Evolutionary conservation across 257 asterid species (phyloP).

Genomic region (Nicotiana undulata): DNA sequence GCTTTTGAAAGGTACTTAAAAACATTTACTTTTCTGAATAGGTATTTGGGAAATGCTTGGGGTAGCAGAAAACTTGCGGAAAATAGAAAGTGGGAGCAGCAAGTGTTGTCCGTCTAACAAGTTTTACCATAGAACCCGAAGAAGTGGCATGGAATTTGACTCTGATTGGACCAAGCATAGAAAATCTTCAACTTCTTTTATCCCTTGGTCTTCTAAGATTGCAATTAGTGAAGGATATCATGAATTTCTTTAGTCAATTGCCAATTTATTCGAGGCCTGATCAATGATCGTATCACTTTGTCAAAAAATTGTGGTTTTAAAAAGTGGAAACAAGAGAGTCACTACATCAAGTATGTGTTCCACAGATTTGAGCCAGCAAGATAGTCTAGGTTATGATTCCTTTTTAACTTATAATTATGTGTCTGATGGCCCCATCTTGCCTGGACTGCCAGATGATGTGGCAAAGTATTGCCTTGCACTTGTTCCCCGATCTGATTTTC

Average conservation of each 20-base stretch:
- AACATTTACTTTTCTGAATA: slow-evolving; percentile 9
- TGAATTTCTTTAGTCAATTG: slow-evolving; percentile 42
- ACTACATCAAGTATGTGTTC: slow-evolving; percentile 39
- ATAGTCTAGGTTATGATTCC: slow-evolving; percentile 14
- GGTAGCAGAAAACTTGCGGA: slow-evolving; percentile 20
- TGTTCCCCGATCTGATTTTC: slow-evolving; percentile 59
- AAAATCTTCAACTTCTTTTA: slow-evolving; percentile 39
- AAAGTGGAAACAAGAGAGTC: slow-evolving; percentile 29
- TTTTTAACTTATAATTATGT: slow-evolving; percentile 17
- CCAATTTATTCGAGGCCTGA: not conserved
- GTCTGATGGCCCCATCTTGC: slow-evolving; percentile 46
- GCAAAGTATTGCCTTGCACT: slow-evolving; percentile 75
- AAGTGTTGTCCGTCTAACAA: slow-evolving; percentile 15
- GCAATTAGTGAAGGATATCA: slow-evolving; percentile 59
- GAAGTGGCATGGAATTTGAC: slow-evolving; percentile 58
- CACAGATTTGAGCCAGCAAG: slow-evolving; percentile 22
- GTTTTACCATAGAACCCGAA: slow-evolving; percentile 15
- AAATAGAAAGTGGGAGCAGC: slow-evolving; percentile 13
- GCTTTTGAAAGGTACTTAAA: not conserved
- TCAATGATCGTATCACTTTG: slow-evolving; percentile 7
- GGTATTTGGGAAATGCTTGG: slow-evolving; percentile 45
- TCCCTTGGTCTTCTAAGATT: slow-evolving; percentile 74
- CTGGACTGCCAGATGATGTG: slow-evolving; percentile 84
- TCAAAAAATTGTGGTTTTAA: slow-evolving; percentile 9
- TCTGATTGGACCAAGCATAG: slow-evolving; percentile 46